Percentiles rank a stretch among this genome's conserved stretches.
phyloP scores from a whole-genome alignment of 305 asterid species.

The Petunia hybrid region DNA sequence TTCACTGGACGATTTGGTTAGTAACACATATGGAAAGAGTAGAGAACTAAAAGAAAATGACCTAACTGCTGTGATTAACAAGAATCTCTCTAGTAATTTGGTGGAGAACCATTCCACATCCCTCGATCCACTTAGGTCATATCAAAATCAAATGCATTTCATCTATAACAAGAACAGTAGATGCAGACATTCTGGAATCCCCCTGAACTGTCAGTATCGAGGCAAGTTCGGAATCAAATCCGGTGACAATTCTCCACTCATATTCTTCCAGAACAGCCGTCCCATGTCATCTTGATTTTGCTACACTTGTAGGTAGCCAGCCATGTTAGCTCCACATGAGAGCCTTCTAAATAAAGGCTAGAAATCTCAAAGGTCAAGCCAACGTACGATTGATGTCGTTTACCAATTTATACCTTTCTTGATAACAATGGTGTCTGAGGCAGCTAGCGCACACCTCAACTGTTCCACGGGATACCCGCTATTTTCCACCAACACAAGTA shows the following conservation, averaged over 20 bases:
- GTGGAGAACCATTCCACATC: slow-evolving; percentile 3
- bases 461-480: not conserved
- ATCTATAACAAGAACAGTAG: no score
- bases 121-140: slow-evolving; percentile 30
- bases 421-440: not conserved
- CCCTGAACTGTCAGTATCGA: no score
- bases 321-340: no score
- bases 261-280: no score
- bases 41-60: not conserved
- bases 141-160: not conserved
- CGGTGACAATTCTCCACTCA: no score
- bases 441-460: not conserved
- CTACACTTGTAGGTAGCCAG: no score
- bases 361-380: not conserved
- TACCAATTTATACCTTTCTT: not conserved
- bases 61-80: not conserved
- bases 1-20: not conserved
- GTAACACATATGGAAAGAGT: not conserved
- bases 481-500: not conserved
- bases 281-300: no score
- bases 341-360: no score
- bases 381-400: not conserved
- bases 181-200: no score
- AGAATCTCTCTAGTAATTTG: not conserved
- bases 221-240: no score